A percentile compares a stretch with the other conserved stretches of the same genome.
Evolutionary conservation across 2,329 filamentous ascomycete species (phyloP).

Genomic region (Ophiosphaerella korrae): DNA sequence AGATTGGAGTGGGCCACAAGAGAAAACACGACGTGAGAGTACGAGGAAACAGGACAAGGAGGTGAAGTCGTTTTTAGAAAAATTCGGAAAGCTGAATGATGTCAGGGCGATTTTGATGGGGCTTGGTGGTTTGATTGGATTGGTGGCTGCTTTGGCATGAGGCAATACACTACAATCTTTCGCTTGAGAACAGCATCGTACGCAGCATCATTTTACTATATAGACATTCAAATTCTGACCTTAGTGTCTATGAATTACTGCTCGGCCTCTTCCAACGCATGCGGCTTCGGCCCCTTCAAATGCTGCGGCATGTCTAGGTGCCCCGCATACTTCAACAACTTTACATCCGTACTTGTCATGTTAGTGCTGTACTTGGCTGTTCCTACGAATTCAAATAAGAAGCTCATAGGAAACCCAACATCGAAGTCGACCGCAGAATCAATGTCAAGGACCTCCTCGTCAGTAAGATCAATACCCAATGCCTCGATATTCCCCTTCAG

Average conservation of each 20-base stretch:
- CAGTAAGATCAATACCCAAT: slow-evolving; percentile 55
- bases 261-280: slow-evolving; percentile 25
- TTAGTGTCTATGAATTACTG: too few species aligned
- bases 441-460: slow-evolving; percentile 61
- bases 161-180: neutral
- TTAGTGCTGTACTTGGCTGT: slow-evolving; percentile 31
- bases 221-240: too few species aligned
- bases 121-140: slow-evolving; percentile 29
- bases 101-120: slow-evolving; percentile 31
- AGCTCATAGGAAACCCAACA: slow-evolving; percentile 16
- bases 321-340: slow-evolving; percentile 34
- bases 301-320: slow-evolving; percentile 32
- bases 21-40: slow-evolving; percentile 17
- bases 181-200: neutral
- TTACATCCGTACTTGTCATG: slow-evolving; percentile 37
- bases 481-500: slow-evolving; percentile 68
- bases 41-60: slow-evolving; percentile 21
- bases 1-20: slow-evolving; percentile 33
- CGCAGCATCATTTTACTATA: too few species aligned
- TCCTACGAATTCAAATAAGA: slow-evolving; percentile 53
- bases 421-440: slow-evolving; percentile 50
- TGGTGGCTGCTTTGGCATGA: slow-evolving; percentile 21
- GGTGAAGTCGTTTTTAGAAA: slow-evolving; percentile 22
- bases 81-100: slow-evolving; percentile 29
- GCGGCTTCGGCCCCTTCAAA: slow-evolving; percentile 33